Conservation (phyloP, 2,329 filamentous ascomycete genomes). For the Exophiala mesophila region DNA sequence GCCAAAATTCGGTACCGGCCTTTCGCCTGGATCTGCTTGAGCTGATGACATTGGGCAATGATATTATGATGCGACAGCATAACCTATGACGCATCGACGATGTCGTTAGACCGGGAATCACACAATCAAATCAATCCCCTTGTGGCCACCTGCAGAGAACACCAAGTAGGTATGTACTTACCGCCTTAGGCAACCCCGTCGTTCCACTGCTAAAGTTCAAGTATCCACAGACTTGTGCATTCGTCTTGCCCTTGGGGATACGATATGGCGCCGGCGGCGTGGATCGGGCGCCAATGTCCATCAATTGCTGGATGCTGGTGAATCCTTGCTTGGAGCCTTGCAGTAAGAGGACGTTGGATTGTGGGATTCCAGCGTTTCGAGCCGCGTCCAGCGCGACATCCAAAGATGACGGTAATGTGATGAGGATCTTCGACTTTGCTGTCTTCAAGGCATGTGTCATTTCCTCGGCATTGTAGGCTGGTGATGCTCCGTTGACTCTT, state of each 20-base stretch:
- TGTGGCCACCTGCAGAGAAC: background rate
- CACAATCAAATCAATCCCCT: too few relatives aligned
- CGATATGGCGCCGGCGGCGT: slow-evolving; percentile 38
- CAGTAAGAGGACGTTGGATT: slow-evolving; percentile 50
- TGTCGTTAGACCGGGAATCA: background rate
- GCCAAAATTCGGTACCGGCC: slow-evolving; percentile 48
- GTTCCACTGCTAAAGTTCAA: slow-evolving; percentile 73
- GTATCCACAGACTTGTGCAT: slow-evolving; percentile 36
- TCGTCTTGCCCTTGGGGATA: slow-evolving; percentile 49
- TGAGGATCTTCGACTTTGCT: slow-evolving; percentile 52
- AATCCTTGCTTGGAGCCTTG: slow-evolving; percentile 50
- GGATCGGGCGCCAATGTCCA: slow-evolving; percentile 29
- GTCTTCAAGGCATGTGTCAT: slow-evolving; percentile 61
- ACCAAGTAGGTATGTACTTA: slow-evolving; percentile 39
- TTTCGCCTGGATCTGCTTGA: slow-evolving; percentile 41
- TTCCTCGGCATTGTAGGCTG: slow-evolving; percentile 64
- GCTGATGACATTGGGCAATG: slow-evolving; percentile 58
- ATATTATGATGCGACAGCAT: slow-evolving; percentile 54
- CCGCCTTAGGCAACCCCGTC: slow-evolving; percentile 78
- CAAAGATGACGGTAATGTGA: slow-evolving; percentile 53
- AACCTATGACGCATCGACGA: slow-evolving; percentile 34
- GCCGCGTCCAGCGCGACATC: slow-evolving; percentile 52
- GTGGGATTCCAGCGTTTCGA: slow-evolving; percentile 49
- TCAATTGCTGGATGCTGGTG: slow-evolving; percentile 35
- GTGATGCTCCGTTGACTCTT: slow-evolving; percentile 57